Base-by-base conservation (phyloP, 495 filamentous ascomycete genomes). In the Neurospora sp. region DNA sequence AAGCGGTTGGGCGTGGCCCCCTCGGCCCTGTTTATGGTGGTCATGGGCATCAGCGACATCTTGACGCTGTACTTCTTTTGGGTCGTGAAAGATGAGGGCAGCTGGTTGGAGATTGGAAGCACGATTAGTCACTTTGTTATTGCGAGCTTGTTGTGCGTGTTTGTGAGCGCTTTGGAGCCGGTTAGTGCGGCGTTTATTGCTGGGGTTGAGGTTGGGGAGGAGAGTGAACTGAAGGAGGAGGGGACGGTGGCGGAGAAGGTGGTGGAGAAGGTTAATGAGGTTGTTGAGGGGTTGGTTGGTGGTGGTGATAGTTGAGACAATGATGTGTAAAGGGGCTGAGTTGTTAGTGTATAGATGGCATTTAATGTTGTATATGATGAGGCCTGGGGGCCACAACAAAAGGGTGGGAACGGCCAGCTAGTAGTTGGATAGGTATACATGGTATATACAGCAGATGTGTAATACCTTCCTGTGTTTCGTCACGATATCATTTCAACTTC, bases 31-130 rank as follows among this genome's bases (percentile, higher is more conserved):
- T 97, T 98, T 84, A 97, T 97, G 93, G 82, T 97, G 2, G 93
- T 96, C 60, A 97, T 97, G 90, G 91, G 93, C 18, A 88, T 97
- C 69, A 93, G 93, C 70, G 96, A 99, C 81, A 89, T 97, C 66
- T 86, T 98, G 78, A 98, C 96, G 5, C 86, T 99, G 72, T 94
- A 96, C 81, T 99, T 99, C 86, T 99, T 99, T 82, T 99, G 91
- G 88, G 91, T 97, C 79, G 96, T 99, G 8, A 90, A 90, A 72
- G 96, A 99, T 79, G 94, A 98, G 80, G 96, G 96, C 0, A 93
- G 90, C 42, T 99, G 96, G 96, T 83, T 99, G 71, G 96, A 99
- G 77, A 99, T 98, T 78, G 96, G 96, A 69, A 95, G 92, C 40
- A 97, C 92, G 2, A 99, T 99, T 74, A 96, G 88, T 77, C 93